Evolutionary conservation across 768 basidiomycete genomes (phyloP), one percentile per base, ranked within the genome.

Genomic region (Arthromyces matolae): DNA sequence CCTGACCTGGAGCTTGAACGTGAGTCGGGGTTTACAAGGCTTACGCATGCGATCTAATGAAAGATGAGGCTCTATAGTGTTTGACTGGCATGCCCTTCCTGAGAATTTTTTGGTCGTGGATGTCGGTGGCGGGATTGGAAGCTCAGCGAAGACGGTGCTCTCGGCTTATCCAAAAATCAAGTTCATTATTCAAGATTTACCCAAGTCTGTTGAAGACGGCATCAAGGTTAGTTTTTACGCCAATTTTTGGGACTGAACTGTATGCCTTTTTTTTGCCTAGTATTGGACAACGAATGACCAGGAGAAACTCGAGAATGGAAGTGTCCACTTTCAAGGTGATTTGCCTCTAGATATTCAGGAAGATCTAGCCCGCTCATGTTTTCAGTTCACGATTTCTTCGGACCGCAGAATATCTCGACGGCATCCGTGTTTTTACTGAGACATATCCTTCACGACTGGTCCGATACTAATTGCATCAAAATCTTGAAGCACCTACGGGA

Each of bases 61-160:
- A n/a, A n/a, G n/a, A n/a, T n/a, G n/a, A n/a, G n/a, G n/a, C n/a
- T n/a, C n/a, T n/a, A n/a, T 45, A 85, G 84, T 71, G 2, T 83
- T 79, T 54, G 70, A 78, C 22, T 86, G 84, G 77, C 53, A 64
- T 12, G 60, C 70, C 9, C 66, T 86, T 25, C 68, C 70, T 1
- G 56, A 63, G n/a, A 72, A 71, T 3, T 67, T 76, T 2, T 58
- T 78, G 3, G 66, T 85, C 8, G 74, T 84, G 5, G 84, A 86
- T 47, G 78, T 85, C 2, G 83, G 84, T 3, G 84, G 83, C 10
- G 83, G 84, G 2, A 78, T 84, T 24, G 84, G 84, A 18, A 64
- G 66, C 45, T 68, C 73, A 10, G 47, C 35, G 3, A 24, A 13
- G 18, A 24, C 31, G 8, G 37, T 50, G 6, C 27, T 50, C 0